Evolutionary conservation across 768 basidiomycete species (phyloP), one percentile per base, ranked within the genome.

Genomic region (Trametes cinnabarina): DNA sequence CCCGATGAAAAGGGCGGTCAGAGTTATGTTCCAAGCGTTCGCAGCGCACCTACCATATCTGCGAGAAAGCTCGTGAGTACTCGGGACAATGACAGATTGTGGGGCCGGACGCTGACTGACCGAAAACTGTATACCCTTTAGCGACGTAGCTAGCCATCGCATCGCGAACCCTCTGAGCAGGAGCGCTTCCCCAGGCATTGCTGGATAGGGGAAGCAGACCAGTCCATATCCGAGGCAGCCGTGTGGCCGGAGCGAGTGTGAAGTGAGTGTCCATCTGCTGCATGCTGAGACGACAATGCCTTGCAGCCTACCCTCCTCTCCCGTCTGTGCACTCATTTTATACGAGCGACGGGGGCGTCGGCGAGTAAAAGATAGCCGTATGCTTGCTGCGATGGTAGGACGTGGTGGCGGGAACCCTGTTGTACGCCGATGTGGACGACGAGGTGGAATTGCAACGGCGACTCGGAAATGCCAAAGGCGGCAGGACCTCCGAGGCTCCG

Each of bases 191-290:
- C 90, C 90, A 92, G 1, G 89, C 89, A 44, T 83, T 86, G 64
- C 86, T 86, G 14, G 90, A 90, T 32, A 92, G 79, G 60, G 92
- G 90, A 90, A 90, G 92, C 2, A 92, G 77, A 9, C 90, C 90
- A 7, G 79, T 82, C 86, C 87, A 90, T 52, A 92, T 67, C 53
- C 90, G 82, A 34, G 90, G 85, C 19, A 77, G 78, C 22, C 66
- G 65, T 83, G 79, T 4, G 81, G 80, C 15, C 9, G 54, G 60
- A 1, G 54, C 34, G n/a, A 61, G 55, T 4, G 55, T 47, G 55
- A 61, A 61, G 11, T 51, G 44, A 1, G 44, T 52, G 25, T 61
- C 54, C 25, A 14, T 7, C 30, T 12, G n/a, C 9, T 51, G 43
- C 60, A 61, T 57, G 55, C 87, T 88, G 22, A 88, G 77, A 20